phyloP scores from a whole-genome alignment of 164 flowering plant species.

The Litsea cubeba region DNA sequence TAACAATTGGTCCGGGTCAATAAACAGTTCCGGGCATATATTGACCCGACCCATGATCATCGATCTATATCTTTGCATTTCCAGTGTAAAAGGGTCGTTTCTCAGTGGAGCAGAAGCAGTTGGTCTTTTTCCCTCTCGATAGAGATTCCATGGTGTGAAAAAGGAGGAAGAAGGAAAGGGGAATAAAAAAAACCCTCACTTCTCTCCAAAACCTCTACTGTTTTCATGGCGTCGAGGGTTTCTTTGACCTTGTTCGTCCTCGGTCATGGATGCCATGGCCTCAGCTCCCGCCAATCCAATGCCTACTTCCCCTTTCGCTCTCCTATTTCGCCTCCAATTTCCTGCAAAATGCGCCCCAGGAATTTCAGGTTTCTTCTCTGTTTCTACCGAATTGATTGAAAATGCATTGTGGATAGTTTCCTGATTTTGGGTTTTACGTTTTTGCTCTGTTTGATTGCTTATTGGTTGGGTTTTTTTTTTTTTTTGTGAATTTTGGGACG shows the following conservation, averaged over 20 bases:
- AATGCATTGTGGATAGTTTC: background rate
- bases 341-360: constrained; percentile 55
- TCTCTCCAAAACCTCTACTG: background rate
- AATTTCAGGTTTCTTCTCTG: constrained; percentile 36
- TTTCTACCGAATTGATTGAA: background rate
- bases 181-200: background rate
- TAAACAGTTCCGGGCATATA: too few species aligned
- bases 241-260: constrained; percentile 27
- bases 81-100: too few species aligned
- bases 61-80: too few species aligned
- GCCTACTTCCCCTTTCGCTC: constrained; percentile 19
- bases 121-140: too few species aligned
- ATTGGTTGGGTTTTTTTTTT: too few species aligned
- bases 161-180: background rate
- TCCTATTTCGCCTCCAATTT: constrained; percentile 30
- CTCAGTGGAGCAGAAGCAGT: too few species aligned
- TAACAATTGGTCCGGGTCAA: too few species aligned
- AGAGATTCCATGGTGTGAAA: too few species aligned
- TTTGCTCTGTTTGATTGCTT: too few species aligned
- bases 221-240: constrained; percentile 40
- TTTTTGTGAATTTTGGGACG: too few species aligned
- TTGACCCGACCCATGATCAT: too few species aligned
- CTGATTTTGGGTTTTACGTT: background rate
- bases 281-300: constrained; percentile 17
- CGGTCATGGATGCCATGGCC: constrained; percentile 28